Evolutionary conservation across 1,284 basidiomycete species (phyloP), one percentile per base, ranked within the genome.

Genomic region (Sanguinoderma infundibulare): DNA sequence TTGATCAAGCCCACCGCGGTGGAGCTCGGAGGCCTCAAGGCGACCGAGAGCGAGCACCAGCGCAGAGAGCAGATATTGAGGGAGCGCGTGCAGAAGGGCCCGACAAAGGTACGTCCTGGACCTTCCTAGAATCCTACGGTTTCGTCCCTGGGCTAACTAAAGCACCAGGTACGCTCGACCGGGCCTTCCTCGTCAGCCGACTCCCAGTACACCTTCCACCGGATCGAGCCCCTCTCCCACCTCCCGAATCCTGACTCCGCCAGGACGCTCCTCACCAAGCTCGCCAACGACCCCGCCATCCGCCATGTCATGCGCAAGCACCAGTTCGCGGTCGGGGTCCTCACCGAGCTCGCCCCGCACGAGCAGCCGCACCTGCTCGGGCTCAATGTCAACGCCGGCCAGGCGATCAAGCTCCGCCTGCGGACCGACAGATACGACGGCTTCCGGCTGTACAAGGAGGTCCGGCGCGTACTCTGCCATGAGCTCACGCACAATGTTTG

Each of bases 401-500:
- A 86, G 68, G 74, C 80, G 32, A 90, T 92, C 67, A 86, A 87
- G 69, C 75, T 92, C 2, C 82, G 89, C 15, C 68, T 92, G 38
- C 79, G 89, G n/a, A 91, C 89, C 8, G 80, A 91, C 70, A 73
- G 72, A 3, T 90, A 90, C 64, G 88, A 90, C 64, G 91, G 90
- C 4, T 90, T 91, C 70, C 77, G 89, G 57, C 70, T 79, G 9
- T 94, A 92, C 70, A 75, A 73, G 26, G 87, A 91, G 1, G 79
- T 90, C 32, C 79, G 90, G 46, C 78, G 82, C 24, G 89, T 91
- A 14, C 78, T 93, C 5, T 90, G 90, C 68, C 91, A 94, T 71
- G 91, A 93, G 70, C 75, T 93, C 34, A 78, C 89, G 28, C 91
- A 93, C 72, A 93, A 92, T 67, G 81, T 87, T 0, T 88, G 86